phyloP scores from a whole-genome alignment of 78 protist genomes.

The Bigelowiella natans region DNA sequence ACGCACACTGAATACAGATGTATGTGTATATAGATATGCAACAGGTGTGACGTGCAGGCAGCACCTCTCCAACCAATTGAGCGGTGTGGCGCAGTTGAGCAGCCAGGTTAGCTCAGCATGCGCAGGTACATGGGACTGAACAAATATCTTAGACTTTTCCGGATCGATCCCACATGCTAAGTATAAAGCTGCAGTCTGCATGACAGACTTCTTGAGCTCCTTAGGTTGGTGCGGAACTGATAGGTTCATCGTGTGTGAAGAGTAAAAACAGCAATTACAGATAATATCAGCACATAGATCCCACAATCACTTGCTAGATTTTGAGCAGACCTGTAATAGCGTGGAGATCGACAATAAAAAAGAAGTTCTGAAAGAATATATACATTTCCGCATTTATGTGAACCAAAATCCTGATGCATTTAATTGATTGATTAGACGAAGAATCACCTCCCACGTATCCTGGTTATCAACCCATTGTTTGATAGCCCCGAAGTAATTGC shows the following conservation, averaged over 20 bases:
- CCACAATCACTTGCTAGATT: too few species aligned
- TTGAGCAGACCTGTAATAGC: constrained; percentile 29
- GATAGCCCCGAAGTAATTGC: constrained; percentile 40
- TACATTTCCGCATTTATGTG: too few species aligned
- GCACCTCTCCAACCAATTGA: constrained; percentile 25
- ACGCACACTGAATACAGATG: too few species aligned
- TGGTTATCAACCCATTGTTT: constrained; percentile 13
- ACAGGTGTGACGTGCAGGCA: background rate
- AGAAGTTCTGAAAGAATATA: constrained; percentile 18
- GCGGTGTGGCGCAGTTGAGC: constrained; percentile 35
- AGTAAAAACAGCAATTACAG: too few species aligned
- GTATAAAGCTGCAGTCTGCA: background rate
- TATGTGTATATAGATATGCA: background rate
- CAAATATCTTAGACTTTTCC: background rate
- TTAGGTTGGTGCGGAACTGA: constrained; percentile 29
- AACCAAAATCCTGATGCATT: too few species aligned
- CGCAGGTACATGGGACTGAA: constrained; percentile 27
- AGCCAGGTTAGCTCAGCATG: constrained; percentile 35
- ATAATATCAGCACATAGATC: too few species aligned
- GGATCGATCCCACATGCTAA: constrained; percentile 32
- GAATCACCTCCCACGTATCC: constrained; percentile 1
- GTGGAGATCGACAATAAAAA: constrained; percentile 28
- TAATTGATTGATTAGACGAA: too few species aligned
- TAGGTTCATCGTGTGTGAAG: background rate
- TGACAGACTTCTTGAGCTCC: constrained; percentile 15